Evolutionary conservation across 1,139 yeast genomes (phyloP), one percentile per base, ranked within the genome.

Genomic region (Debaryomycetaceae sp.): DNA sequence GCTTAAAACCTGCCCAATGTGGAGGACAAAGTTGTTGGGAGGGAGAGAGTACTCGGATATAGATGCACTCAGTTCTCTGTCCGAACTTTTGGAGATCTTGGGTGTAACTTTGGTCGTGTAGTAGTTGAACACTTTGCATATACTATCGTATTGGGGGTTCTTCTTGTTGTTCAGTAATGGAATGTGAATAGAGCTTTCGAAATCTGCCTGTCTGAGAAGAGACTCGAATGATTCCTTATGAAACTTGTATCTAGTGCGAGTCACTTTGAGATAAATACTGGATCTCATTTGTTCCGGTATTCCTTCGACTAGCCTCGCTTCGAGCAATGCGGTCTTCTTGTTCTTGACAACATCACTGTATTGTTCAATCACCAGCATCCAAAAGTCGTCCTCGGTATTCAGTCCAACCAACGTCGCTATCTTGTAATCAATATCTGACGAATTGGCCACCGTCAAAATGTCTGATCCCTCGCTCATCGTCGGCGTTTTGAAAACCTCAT

Each of bases 381-480:
- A 68, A 50, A 56, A 67, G 38, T 49, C 50, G 6, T 45, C 47
- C 13, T 36, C 42, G 6, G 24, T 27, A 22, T 42, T 34, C 27
- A 39, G 41, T 22, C 50, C 45, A 6, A 36, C 35, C 6, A 42
- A 41, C 34, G 51, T 42, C 24, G 40, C 45, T 20, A 37, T 29
- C 35, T 45, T 48, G 9, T 52, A 37, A 5, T 39, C 45, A 13
- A 49, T 54, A 33, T 40, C 43, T 4, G 49, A 47, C 24, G 42
- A 33, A 3, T 40, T 22, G 36, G 46, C 45, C 8, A 35, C 24
- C 5, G 59, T 49, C 46, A 65, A 63, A 9, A 60, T 55, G 38
- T 72, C 77, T 5, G 71, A 64, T 22, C 61, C 56, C 46, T 72
- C 74, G 47, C 69, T 68, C 64, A 69, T 60, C 31, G 49, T 55